Conservation (phyloP, 108 stramenopile genomes). For the Fistulifera solaris region DNA sequence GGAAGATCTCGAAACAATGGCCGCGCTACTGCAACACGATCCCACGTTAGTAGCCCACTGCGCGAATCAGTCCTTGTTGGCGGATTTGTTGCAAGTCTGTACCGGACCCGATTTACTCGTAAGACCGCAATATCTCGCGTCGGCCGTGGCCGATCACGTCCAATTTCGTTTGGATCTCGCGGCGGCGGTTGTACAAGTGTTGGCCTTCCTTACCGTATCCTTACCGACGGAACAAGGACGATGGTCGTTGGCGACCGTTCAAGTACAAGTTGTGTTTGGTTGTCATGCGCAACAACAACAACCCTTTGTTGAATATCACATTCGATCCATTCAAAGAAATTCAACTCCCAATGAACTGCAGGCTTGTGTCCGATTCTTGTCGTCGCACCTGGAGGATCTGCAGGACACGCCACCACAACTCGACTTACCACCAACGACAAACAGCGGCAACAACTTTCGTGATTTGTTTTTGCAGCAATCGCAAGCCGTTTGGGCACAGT, state of each 20-base stretch:
- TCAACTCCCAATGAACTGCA: background rate
- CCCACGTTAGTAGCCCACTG: conserved; percentile 37
- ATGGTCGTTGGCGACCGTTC: conserved; percentile 5
- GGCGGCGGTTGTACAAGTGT: conserved; percentile 22
- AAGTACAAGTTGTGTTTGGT: conserved; percentile 26
- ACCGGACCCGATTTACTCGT: conserved; percentile 36
- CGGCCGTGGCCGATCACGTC: conserved; percentile 21
- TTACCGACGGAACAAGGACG: conserved; percentile 30
- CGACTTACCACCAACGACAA: conserved; percentile 1
- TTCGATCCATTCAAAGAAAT: background rate
- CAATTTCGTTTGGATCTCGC: conserved; percentile 25
- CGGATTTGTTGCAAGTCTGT: conserved; percentile 62
- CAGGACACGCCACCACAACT: background rate
- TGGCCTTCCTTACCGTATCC: conserved; percentile 25
- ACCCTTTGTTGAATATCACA: conserved; percentile 3
- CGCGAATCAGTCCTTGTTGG: conserved; percentile 74
- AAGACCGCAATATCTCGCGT: conserved; percentile 44
- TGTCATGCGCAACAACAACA: conserved; percentile 13
- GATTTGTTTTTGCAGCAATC: conserved; percentile 44
- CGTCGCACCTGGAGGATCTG: background rate
- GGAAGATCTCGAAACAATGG: conserved; percentile 8
- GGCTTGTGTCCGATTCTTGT: background rate
- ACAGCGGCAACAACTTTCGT: conserved; percentile 30
- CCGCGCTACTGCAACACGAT: conserved; percentile 19
- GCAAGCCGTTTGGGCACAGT: conserved; percentile 14